These are phyloP conservation scores for Vaccinium vitisidaea DNA, from an alignment of 148 eudicot species.

Conservation along the genomic window DNA sequence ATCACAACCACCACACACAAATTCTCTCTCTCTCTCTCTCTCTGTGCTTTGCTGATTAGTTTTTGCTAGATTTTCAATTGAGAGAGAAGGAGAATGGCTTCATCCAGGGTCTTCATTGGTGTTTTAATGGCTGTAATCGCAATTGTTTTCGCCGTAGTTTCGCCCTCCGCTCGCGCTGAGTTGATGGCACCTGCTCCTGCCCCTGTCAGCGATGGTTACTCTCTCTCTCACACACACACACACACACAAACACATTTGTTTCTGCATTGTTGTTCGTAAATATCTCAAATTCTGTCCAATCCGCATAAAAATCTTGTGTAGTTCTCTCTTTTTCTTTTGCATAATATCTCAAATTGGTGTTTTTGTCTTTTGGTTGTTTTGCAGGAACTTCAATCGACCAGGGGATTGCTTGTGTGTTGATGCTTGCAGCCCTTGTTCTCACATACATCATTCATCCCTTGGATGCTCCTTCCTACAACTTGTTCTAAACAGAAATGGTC, in stretches of 20 bases:
- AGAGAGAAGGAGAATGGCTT: conserved; percentile 1
- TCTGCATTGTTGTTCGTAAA: background rate
- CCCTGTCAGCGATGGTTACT: conserved; percentile 29
- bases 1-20: background rate
- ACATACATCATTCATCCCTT: conserved; percentile 44
- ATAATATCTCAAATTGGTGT: background rate
- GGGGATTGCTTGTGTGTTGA: conserved; percentile 40
- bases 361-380: background rate
- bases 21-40: background rate
- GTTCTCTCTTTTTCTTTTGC: no score
- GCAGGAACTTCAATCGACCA: conserved; percentile 43
- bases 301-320: no score
- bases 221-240: background rate
- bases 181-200: conserved; percentile 37
- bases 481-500: background rate
- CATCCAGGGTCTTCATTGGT: conserved; percentile 1
- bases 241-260: no score
- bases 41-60: background rate
- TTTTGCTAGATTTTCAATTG: background rate
- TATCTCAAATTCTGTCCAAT: no score
- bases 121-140: conserved; percentile 5
- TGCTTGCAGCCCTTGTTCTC: conserved; percentile 40
- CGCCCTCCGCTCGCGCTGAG: conserved; percentile 22
- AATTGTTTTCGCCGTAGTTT: conserved; percentile 14
- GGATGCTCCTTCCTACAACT: conserved; percentile 27